These are phyloP conservation scores for Neurospora sp. DNA, from an alignment of 2,329 filamentous ascomycete species.

Conservation along the genomic window DNA sequence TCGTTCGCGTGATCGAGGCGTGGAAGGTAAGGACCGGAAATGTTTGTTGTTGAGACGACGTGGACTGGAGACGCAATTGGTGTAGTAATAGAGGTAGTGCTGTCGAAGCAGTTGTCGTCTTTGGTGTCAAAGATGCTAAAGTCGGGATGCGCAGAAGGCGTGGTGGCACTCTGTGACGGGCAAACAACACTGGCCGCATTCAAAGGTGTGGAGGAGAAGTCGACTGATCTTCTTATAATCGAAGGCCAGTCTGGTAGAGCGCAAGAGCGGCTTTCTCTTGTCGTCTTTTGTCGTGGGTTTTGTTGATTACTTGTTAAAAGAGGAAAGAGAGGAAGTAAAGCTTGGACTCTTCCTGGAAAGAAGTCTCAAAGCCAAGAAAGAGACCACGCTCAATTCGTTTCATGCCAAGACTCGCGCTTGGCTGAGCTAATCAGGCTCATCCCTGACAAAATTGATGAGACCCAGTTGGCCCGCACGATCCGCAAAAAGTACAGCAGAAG, in stretches of 20 bases:
- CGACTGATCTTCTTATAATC: neutral
- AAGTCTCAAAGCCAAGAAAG: neutral
- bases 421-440: neutral
- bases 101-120: neutral
- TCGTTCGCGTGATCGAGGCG: neutral
- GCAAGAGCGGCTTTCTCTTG: neutral
- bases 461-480: too few relatives aligned
- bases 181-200: neutral
- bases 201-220: neutral
- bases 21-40: neutral
- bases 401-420: neutral
- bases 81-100: neutral
- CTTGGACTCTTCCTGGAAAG: neutral
- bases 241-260: neutral
- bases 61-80: neutral
- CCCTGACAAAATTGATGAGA: too few relatives aligned
- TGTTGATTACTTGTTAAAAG: neutral
- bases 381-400: neutral
- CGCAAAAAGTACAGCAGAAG: too few relatives aligned
- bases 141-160: neutral
- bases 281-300: neutral
- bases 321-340: neutral
- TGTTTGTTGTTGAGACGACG: neutral
- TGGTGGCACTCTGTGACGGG: neutral
- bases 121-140: neutral